Evolutionary conservation across 2,329 filamentous ascomycete species (phyloP).

Genomic region (Colletotrichum horii): DNA sequence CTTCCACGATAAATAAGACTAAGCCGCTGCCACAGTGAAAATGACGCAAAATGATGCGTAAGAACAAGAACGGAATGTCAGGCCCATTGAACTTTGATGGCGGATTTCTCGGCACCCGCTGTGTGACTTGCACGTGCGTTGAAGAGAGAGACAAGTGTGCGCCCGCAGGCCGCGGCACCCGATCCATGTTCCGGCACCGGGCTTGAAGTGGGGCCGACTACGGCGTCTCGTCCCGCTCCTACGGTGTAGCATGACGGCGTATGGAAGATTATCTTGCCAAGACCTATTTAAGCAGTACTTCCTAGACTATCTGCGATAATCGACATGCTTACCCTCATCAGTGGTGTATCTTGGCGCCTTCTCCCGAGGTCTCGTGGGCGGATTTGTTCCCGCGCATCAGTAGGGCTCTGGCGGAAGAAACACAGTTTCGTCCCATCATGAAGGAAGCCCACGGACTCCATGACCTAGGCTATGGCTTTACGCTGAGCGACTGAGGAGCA

Average conservation of each 20-base stretch:
- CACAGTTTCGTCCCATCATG: neutral
- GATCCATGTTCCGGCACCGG: neutral
- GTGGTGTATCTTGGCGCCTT: neutral
- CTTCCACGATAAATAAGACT: too few relatives aligned
- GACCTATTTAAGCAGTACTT: neutral
- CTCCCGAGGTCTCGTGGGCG: neutral
- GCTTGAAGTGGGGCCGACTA: neutral
- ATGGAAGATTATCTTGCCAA: neutral
- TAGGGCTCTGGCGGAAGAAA: neutral
- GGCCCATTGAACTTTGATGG: rapidly evolving
- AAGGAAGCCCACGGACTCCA: neutral
- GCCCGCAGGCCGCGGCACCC: neutral
- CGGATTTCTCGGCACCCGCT: neutral
- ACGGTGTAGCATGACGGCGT: neutral
- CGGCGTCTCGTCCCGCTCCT: neutral
- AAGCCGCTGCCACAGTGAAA: neutral
- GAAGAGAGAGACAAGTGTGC: neutral
- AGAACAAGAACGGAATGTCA: rapidly evolving
- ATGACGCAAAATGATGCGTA: neutral
- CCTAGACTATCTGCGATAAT: neutral
- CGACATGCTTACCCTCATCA: neutral
- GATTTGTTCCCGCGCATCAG: neutral
- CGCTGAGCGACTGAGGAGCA: rapidly evolving
- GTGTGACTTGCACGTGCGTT: neutral
- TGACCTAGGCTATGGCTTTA: neutral